These are phyloP conservation scores for Luffa aegyptiaca DNA, from an alignment of 306 rosid species.

Conservation along the genomic window DNA sequence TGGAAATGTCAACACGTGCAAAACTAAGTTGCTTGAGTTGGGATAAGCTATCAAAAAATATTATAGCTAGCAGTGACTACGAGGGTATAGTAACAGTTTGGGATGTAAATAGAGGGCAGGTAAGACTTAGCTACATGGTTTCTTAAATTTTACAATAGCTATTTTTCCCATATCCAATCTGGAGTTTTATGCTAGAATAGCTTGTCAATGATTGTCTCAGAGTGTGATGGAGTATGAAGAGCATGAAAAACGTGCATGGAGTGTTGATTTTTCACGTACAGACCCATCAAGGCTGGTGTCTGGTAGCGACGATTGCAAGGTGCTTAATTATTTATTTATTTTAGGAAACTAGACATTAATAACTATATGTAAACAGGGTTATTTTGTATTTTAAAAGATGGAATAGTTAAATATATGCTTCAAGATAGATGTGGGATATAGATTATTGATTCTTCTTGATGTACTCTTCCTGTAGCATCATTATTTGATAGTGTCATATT, in stretches of 20 bases:
- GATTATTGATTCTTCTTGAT: neutral
- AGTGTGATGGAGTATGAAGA: slow-evolving; percentile 98
- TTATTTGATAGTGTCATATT: neutral
- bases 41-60: slow-evolving; percentile 82
- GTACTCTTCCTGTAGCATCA: neutral
- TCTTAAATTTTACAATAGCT: neutral
- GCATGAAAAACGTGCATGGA: slow-evolving; percentile 99
- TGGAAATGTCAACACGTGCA: slow-evolving; percentile 94
- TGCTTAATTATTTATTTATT: slow-evolving; percentile 14
- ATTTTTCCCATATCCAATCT: neutral
- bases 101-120: slow-evolving; percentile 95
- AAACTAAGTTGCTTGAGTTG: slow-evolving; percentile 99
- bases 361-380: neutral
- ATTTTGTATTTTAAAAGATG: neutral
- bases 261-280: slow-evolving; percentile 92
- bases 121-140: slow-evolving; percentile 19
- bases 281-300: slow-evolving; percentile 96
- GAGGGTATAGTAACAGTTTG: slow-evolving; percentile 96
- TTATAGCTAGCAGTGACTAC: slow-evolving; percentile 95
- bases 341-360: neutral
- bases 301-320: slow-evolving; percentile 99
- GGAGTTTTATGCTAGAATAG: slow-evolving; percentile 1
- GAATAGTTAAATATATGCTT: neutral
- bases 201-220: slow-evolving; percentile 21
- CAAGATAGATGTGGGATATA: neutral